Evolutionary conservation across 495 filamentous ascomycete genomes (phyloP), one percentile per base, ranked within the genome.

Genomic region (Pseudevernia furfuracea): DNA sequence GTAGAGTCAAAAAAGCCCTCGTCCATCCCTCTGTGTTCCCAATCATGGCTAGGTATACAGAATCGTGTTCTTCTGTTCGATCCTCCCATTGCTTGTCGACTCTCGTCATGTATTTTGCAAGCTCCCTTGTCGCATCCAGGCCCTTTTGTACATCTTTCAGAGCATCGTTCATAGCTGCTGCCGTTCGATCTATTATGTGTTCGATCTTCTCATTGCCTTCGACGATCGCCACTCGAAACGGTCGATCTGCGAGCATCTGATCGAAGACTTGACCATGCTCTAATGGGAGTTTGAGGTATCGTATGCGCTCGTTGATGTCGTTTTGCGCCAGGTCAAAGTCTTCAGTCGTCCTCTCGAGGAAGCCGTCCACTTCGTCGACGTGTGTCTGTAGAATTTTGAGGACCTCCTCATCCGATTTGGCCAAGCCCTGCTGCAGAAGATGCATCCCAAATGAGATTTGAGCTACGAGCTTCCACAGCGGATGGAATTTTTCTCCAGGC

Each of bases 401-500:
- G 21, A 97, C 93, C 66, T 92, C 86, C 23, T 84, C 80, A 48
- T 97, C 88, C 63, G 89, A 92, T 74, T 91, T 96, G 23, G 94
- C 93, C 66, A 95, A 82, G 57, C 85, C 84, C 69, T 92, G 87
- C 41, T 93, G 85, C 39, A 98, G 78, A 17, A 98, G 81, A 75
- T 97, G 89, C 38, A 97, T 85, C 36, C 95, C 94, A 73, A 97
- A 98, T 0, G 88, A 87, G 69, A 97, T 92, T 71, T 98, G 94
- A 11, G 94, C 87, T 70, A 92, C 82, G 59, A 97, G 80, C 76
- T 96, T 96, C 82, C 87, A 88, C 46, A 98, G 78, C 63, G 92
- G 89, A 75, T 98, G 94, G 69, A 89, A 85, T 74, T 78, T 81
- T 70, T 85, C 83, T 30, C 81, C 83, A 1, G 85, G 78, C 63